These are phyloP conservation scores for Phytophthora litchii DNA, from an alignment of 352 stramenopile genomes.

Conservation along the genomic window DNA sequence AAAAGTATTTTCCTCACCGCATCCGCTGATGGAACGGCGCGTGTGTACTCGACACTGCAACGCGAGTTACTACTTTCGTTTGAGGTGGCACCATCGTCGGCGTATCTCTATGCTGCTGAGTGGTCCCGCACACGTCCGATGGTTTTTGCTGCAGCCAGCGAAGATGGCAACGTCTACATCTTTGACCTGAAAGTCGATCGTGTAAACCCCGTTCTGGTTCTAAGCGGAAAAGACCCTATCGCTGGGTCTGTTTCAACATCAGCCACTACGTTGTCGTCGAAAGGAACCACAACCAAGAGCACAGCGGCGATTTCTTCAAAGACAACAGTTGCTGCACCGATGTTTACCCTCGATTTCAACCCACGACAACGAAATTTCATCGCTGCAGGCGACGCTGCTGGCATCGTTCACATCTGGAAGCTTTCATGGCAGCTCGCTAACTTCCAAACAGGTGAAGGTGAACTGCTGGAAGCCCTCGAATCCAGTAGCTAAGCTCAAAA, in stretches of 20 bases:
- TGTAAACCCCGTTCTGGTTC: conserved; percentile 44
- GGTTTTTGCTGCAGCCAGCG: conserved; percentile 72
- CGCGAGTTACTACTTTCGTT: conserved; percentile 64
- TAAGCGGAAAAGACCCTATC: conserved; percentile 46
- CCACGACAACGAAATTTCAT: conserved; percentile 86
- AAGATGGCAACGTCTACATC: conserved; percentile 78
- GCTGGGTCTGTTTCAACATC: conserved; percentile 17
- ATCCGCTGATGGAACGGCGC: conserved; percentile 78
- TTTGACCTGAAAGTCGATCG: conserved; percentile 76
- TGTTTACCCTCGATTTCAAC: conserved; percentile 83
- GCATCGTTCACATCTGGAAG: conserved; percentile 84
- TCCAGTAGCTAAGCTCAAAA: conserved; percentile 18
- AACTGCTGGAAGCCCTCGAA: conserved; percentile 55
- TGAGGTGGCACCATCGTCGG: conserved; percentile 66
- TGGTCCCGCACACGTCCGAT: conserved; percentile 81
- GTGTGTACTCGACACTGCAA: conserved; percentile 77
- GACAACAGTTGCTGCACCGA: conserved; percentile 27
- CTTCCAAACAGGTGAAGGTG: conserved; percentile 69
- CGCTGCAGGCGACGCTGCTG: conserved; percentile 63
- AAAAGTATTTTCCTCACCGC: conserved; percentile 81
- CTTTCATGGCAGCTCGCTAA: conserved; percentile 84
- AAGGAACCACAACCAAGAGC: conserved; percentile 1
- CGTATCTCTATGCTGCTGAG: conserved; percentile 75
- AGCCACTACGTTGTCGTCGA: conserved; percentile 6
- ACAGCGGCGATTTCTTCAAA: conserved; percentile 14